Base-by-base conservation (phyloP, 257 asterid species). In the Lithospermum erythrorhizon region DNA sequence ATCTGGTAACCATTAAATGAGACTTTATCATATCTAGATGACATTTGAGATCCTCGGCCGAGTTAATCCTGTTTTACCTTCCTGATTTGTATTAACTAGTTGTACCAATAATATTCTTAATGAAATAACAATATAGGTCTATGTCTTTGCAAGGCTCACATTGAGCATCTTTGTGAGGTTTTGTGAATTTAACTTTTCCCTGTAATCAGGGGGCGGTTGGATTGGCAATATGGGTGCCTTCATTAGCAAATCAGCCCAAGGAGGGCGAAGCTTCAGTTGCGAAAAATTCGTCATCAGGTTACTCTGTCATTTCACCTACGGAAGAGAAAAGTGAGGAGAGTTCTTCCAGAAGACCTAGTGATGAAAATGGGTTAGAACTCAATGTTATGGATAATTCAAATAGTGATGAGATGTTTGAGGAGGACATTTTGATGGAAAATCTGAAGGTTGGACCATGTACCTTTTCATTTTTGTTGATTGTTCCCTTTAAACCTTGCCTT, bases 191-290 rank as follows among this genome's bases (percentile, higher is more conserved):
- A 35, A 27, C 19, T 60, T 55, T 57, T 9, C 24, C 1, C 21
- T 73, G 62, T 19, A 48, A 65, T 65, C 81, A 93, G 98, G 97
- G 99, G 58, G 99, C 99, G 7, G 99, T 93, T 81, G 99, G 99
- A 71, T 78, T 93, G 72, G 97, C 99, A 51, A 89, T 93, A 72
- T 93, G 99, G 97, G 99, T 89, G 74, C 99, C 97, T 32, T 93
- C 99, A 61, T 90, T 93, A 70, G 78, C 97, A 57, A 70, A 78
- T 77, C 91, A 81, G 70, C 72, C 91, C 18, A 86, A 86, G 68
- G 99, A 86, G 77, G 45, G 62, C 3, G 94, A 79, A 48, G 76
- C 47, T 61, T 72, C 79, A 15, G 87, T 75, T 67, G 14, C 84
- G 53, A 84, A 79, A 82, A 75, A 55, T 57, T 59, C 71, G 54